A percentile compares a stretch with the other conserved stretches of the same genome.
phyloP scores from a whole-genome alignment of 352 stramenopile genomes.

The Globisporangium paroecandrum region DNA sequence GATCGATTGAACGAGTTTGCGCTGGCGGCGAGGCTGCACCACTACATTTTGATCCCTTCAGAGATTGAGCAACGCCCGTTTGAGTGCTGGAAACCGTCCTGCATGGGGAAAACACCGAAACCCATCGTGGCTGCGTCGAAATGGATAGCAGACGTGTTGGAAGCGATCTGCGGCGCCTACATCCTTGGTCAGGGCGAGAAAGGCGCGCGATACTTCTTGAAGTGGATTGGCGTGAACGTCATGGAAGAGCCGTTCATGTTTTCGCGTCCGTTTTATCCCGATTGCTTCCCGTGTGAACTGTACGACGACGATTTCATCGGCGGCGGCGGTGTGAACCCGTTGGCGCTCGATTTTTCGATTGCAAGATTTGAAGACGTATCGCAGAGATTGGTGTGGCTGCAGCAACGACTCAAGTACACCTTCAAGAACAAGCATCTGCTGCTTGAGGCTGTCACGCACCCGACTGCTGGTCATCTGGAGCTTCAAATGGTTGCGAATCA shows the following conservation, averaged over 20 bases:
- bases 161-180: conserved; percentile 80
- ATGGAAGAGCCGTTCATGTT: conserved; percentile 43
- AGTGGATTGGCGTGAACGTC: conserved; percentile 72
- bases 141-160: conserved; percentile 83
- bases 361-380: conserved; percentile 57
- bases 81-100: conserved; percentile 84
- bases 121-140: conserved; percentile 70
- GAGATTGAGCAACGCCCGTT: conserved; percentile 83
- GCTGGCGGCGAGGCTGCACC: conserved; percentile 48
- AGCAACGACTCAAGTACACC: conserved; percentile 79
- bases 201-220: conserved; percentile 71
- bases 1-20: conserved; percentile 78
- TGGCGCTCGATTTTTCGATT: conserved; percentile 53
- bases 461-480: conserved; percentile 62
- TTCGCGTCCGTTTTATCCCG: conserved; percentile 50
- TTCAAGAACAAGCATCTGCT: conserved; percentile 77
- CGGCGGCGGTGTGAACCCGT: conserved; percentile 15
- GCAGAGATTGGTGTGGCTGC: conserved; percentile 49
- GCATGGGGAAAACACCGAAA: conserved; percentile 78
- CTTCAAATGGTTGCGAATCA: conserved; percentile 32
- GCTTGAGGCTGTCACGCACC: conserved; percentile 76
- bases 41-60: conserved; percentile 77
- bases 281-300: conserved; percentile 64
- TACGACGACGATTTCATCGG: conserved; percentile 33
- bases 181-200: conserved; percentile 65